Conservation (phyloP, 495 filamentous ascomycete species). For the Lasiosphaeria hispida region DNA sequence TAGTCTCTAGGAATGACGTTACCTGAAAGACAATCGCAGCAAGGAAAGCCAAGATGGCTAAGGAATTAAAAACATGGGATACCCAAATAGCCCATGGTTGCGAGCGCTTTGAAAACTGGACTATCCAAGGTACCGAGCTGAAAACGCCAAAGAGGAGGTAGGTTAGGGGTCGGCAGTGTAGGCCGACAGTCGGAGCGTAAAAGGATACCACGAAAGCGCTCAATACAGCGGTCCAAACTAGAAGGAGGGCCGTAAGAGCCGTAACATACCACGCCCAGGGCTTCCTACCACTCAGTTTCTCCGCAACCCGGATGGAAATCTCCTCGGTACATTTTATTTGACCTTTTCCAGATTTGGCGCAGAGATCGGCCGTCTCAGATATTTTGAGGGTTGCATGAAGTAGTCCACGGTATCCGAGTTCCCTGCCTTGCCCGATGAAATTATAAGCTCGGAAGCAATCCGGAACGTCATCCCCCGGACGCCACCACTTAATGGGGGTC, state of each 20-base stretch:
- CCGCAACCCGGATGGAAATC: background rate
- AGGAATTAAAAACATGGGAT: background rate
- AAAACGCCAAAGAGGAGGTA: background rate
- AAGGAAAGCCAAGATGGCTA: background rate
- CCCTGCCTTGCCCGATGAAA: constrained; percentile 17
- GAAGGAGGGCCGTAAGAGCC: background rate
- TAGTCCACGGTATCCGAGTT: constrained; percentile 10
- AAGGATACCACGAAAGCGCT: constrained; percentile 15
- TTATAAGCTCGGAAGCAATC: background rate
- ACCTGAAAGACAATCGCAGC: constrained; percentile 4
- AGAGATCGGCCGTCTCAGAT: background rate
- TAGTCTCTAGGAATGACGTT: background rate
- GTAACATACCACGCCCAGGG: constrained; percentile 1
- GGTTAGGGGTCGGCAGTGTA: background rate
- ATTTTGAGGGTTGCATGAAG: constrained; percentile 1
- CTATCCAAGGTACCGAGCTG: constrained; percentile 4
- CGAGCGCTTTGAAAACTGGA: background rate
- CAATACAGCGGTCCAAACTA: constrained; percentile 6
- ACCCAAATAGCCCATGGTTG: background rate
- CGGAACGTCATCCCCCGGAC: background rate
- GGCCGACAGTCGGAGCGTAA: constrained; percentile 10
- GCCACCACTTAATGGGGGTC: constrained; percentile 9
- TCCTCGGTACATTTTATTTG: too few species aligned
- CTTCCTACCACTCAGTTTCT: background rate
- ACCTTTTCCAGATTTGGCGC: background rate